Conservation (phyloP, 176 grass and related monocot species). For the Hyparrhenia diplandra region DNA sequence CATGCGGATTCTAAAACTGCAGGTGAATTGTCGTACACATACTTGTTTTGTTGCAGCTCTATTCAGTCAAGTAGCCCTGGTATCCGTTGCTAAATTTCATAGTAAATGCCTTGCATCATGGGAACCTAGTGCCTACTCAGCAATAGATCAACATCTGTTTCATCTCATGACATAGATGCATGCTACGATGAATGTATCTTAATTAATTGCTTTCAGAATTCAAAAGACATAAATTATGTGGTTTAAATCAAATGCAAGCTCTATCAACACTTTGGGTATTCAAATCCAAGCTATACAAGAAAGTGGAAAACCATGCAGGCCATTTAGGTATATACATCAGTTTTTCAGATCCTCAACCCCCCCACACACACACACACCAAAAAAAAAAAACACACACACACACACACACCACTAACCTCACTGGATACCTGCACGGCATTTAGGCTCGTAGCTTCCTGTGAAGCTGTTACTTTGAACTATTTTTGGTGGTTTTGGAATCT, state of each 20-base stretch:
- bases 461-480: too few relatives aligned
- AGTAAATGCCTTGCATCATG: background rate
- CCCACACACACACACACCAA: too few relatives aligned
- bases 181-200: background rate
- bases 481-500: background rate
- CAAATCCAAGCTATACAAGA: slow-evolving; percentile 26
- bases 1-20: slow-evolving; percentile 88
- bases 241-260: background rate
- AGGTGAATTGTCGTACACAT: slow-evolving; percentile 64
- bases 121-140: background rate
- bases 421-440: too few relatives aligned
- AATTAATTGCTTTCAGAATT: background rate
- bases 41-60: slow-evolving; percentile 16
- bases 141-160: background rate
- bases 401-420: too few relatives aligned
- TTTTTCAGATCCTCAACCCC: too few relatives aligned
- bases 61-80: background rate
- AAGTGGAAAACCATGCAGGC: background rate
- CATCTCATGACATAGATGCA: background rate
- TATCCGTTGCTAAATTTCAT: slow-evolving; percentile 9
- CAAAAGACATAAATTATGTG: background rate
- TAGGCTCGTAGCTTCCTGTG: too few relatives aligned
- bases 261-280: background rate
- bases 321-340: background rate
- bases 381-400: too few relatives aligned